These are phyloP conservation scores for Pichia exigua DNA, from an alignment of 805 yeast species.

Conservation along the genomic window DNA sequence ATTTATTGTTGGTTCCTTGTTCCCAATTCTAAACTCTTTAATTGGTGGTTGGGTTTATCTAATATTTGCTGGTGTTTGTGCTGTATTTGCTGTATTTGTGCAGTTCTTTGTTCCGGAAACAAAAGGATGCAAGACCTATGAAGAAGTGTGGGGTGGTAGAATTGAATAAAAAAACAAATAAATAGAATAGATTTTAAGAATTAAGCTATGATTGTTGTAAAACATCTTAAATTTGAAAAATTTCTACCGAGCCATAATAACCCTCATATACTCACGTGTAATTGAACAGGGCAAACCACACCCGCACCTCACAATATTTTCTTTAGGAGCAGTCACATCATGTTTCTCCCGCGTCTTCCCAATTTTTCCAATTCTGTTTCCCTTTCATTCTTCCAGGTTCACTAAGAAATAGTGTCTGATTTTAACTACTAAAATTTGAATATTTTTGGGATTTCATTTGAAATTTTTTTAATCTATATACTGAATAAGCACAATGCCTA, in stretches of 20 bases:
- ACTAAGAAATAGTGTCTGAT: not conserved
- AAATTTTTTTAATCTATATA: constrained; percentile 1
- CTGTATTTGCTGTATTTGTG: constrained; percentile 41
- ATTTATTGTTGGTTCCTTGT: constrained; percentile 68
- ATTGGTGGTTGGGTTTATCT: constrained; percentile 77
- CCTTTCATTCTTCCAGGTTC: not conserved
- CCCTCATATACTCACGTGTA: not conserved
- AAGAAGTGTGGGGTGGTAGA: constrained; percentile 53
- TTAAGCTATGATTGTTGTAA: no score
- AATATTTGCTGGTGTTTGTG: constrained; percentile 57
- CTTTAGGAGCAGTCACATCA: not conserved
- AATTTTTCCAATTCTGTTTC: not conserved
- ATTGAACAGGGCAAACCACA: not conserved
- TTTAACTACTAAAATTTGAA: not conserved
- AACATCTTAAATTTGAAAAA: not conserved
- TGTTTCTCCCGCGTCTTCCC: not conserved
- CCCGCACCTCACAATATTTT: not conserved
- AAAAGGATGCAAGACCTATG: constrained; percentile 52
- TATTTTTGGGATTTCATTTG: not conserved
- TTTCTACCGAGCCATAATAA: not conserved
- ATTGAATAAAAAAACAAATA: not conserved
- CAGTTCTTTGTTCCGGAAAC: constrained; percentile 62
- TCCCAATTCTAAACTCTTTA: constrained; percentile 60
- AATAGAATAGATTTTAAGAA: no score
- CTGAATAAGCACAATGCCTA: constrained; percentile 62